These are phyloP conservation scores for Umbelopsis sp. DNA, from an alignment of 192 early-diverging fungal genomes.

Conservation along the genomic window DNA sequence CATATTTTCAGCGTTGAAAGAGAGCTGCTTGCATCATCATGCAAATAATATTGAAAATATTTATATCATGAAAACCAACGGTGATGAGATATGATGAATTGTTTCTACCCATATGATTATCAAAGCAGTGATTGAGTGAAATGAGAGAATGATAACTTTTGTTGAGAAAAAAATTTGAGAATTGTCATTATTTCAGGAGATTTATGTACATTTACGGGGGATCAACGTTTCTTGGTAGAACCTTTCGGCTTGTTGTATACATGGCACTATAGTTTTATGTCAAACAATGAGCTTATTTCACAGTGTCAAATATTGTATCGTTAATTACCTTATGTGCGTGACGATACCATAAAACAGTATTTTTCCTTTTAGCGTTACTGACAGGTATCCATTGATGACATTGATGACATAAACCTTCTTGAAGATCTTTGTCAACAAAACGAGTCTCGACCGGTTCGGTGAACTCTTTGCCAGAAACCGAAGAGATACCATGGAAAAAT, in stretches of 20 bases:
- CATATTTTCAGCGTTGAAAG: too few species aligned
- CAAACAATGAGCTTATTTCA: background rate
- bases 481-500: slow-evolving; percentile 86
- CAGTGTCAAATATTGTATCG: background rate
- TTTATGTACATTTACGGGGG: background rate
- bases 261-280: slow-evolving; percentile 54
- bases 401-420: slow-evolving; percentile 84
- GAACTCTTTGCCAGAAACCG: slow-evolving; percentile 78
- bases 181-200: too few species aligned
- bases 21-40: too few species aligned
- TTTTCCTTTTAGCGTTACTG: slow-evolving; percentile 74
- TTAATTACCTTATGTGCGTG: slow-evolving; percentile 76
- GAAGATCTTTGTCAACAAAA: slow-evolving; percentile 65
- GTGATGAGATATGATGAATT: too few species aligned
- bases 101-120: too few species aligned
- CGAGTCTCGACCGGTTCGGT: slow-evolving; percentile 72
- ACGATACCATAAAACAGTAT: slow-evolving; percentile 81
- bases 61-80: too few species aligned
- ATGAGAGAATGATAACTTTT: too few species aligned
- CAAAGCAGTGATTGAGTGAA: too few species aligned
- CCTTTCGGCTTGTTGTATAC: slow-evolving; percentile 75
- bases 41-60: too few species aligned
- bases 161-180: background rate
- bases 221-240: background rate
- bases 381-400: slow-evolving; percentile 84